Base-by-base conservation (phyloP, 306 rosid genomes). In the Cyamopsis tetragonoloba region DNA sequence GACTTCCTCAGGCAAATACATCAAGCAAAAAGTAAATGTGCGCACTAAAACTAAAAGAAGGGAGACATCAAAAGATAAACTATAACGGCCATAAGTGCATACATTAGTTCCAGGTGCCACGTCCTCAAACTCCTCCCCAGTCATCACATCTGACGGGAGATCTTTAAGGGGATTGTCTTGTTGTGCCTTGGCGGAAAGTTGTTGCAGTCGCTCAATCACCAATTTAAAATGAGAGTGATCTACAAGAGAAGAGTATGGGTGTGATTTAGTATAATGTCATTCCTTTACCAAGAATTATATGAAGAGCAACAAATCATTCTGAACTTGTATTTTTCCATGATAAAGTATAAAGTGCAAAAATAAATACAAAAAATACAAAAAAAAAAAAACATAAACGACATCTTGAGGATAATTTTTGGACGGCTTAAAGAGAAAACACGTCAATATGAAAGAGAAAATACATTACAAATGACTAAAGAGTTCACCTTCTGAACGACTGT, bases 161-260 rank as follows among this genome's bases (percentile, higher is more conserved):
- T 87, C 86, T 70, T 10, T 70, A 55, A 37, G 17, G 5, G 73
- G 39, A n/a, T n/a, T n/a, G 54, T 87, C 85, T 31, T 71, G 71
- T 73, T 92, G 86, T 76, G 56, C 80, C 78, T 81, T 82, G 37
- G 67, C 62, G 73, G 95, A 81, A 56, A 53, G 82, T 86, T 80
- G 79, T 72, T 81, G 78, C 80, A 86, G 83, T 58, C 51, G 83
- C 73, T 84, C 89, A 49, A 90, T 80, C 68, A 83, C 71, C 56
- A 62, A 43, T 43, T 83, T 57, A 61, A 78, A 88, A 48, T 79
- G 89, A 47, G 86, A 70, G 60, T 74, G 73, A 72, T 86, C 99
- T 93, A 66, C 80, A 62, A 53, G 14, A 72, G 59, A 70, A 32
- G 58, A 50, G 71, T 49, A 59, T 0, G 62, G 8, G 46, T 47